These are phyloP conservation scores for Laetiporus sulphureus DNA, from an alignment of 1,284 basidiomycete species.

Conservation along the genomic window DNA sequence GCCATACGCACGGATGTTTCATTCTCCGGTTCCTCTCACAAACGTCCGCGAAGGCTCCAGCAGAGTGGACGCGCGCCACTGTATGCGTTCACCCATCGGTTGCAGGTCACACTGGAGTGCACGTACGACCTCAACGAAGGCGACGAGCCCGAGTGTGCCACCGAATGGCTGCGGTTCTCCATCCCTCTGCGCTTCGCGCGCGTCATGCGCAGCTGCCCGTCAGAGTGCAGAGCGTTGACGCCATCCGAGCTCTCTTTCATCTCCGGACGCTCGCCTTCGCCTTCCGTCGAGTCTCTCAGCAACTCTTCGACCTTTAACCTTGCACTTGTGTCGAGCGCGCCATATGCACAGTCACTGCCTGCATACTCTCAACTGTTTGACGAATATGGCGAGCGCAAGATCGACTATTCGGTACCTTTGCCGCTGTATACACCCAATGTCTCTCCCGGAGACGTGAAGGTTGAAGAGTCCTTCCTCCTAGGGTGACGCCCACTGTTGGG, in stretches of 20 bases:
- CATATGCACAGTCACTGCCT: conserved; percentile 44
- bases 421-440: conserved; percentile 57
- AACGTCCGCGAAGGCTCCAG: conserved; percentile 37
- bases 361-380: conserved; percentile 73
- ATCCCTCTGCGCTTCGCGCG: conserved; percentile 52
- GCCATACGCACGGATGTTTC: conserved; percentile 51
- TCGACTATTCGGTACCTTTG: conserved; percentile 59
- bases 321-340: conserved; percentile 14
- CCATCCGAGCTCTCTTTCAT: conserved; percentile 1
- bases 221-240: not conserved
- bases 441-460: too few species aligned
- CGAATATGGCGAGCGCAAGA: conserved; percentile 60
- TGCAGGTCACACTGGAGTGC: conserved; percentile 46
- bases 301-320: conserved; percentile 1
- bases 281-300: conserved; percentile 3
- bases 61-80: conserved; percentile 46
- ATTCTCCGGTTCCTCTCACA: too few species aligned
- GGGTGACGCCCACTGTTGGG: too few species aligned
- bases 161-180: conserved; percentile 34
- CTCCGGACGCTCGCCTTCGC: conserved; percentile 4
- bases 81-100: conserved; percentile 48
- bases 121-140: conserved; percentile 43
- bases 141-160: conserved; percentile 20
- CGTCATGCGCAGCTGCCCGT: conserved; percentile 9
- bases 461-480: too few species aligned